Percentiles rank a stretch among this genome's conserved stretches.
Conservation (phyloP, 2,329 filamentous ascomycete genomes). For the Dothidotthia symphoricarpi region DNA sequence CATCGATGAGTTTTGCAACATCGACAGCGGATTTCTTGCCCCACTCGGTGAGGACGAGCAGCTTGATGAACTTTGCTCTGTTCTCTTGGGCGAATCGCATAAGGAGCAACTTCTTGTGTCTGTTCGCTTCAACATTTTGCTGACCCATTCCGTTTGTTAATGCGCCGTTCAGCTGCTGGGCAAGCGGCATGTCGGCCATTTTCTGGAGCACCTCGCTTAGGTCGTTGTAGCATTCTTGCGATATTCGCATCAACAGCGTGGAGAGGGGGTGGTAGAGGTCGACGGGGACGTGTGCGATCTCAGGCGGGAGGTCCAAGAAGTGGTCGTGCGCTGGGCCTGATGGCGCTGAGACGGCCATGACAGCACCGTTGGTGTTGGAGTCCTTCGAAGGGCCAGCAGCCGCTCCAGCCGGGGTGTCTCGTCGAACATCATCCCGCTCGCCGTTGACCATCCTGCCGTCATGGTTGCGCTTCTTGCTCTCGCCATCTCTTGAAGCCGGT, state of each 20-base stretch:
- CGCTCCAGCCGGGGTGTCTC: slow-evolving; percentile 12
- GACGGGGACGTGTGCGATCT: slow-evolving; percentile 67
- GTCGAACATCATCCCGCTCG: slow-evolving; percentile 14
- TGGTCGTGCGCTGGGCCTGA: slow-evolving; percentile 14
- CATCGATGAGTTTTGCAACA: slow-evolving; percentile 84
- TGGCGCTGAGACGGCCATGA: slow-evolving; percentile 11
- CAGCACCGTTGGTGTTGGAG: slow-evolving; percentile 17
- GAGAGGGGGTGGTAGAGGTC: slow-evolving; percentile 71
- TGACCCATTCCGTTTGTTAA: slow-evolving; percentile 41
- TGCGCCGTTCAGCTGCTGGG: slow-evolving; percentile 52
- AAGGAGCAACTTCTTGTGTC: slow-evolving; percentile 68
- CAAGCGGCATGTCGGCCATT: slow-evolving; percentile 65
- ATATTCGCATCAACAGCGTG: slow-evolving; percentile 71
- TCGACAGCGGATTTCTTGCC: slow-evolving; percentile 62
- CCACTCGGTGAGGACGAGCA: slow-evolving; percentile 89
- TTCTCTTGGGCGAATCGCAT: slow-evolving; percentile 76
- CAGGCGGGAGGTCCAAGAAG: slow-evolving; percentile 46
- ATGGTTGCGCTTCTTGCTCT: slow-evolving; percentile 31
- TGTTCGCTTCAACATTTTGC: slow-evolving; percentile 30
- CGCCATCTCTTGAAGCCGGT: slow-evolving; percentile 27
- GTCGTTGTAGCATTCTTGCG: slow-evolving; percentile 79
- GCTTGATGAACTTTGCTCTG: slow-evolving; percentile 88
- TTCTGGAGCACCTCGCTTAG: slow-evolving; percentile 68
- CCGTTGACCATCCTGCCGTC: slow-evolving; percentile 35
- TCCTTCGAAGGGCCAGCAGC: slow-evolving; percentile 13